Evolutionary conservation across 1,284 basidiomycete genomes (phyloP), one percentile per base, ranked within the genome.

Genomic region (Butyriboletus appendiculatus): DNA sequence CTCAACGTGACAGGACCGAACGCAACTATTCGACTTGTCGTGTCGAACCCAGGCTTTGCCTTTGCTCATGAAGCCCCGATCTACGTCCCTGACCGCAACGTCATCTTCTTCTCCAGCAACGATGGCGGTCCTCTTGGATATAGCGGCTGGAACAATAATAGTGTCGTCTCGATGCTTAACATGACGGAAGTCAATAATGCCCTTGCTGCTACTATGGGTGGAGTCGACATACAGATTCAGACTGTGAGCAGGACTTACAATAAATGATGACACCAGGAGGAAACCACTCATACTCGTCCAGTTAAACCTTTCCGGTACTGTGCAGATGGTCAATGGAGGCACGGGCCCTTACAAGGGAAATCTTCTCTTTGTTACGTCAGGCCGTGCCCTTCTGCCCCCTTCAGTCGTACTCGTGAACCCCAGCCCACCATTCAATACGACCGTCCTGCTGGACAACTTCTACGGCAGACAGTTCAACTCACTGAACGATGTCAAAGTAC

Each of bases 381-480:
- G 90, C 11, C 78, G 86, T 44, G 88, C 85, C 2, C 64, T 76
- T 24, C 69, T 81, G 12, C 84, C 90, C 3, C 81, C 87, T 9
- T 82, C 81, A 3, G 67, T 92, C 24, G 84, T 79, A 0, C 75
- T 86, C 35, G 82, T 91, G 48, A 81, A 92, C 65, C 87, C 89
- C 0, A 59, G 61, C 0, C 62, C 80, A 14, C 90, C 90, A 0
- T 76, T 81, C 68, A 85, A 87, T 52, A 70, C 78, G 6, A 86
- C 84, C 20, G 79, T 87, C 37, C 62, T 89, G n/a, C 64, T 89
- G 52, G 84, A 90, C 73, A 90, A 88, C 69, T 86, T 76, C 65
- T 87, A 81, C 62, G 90, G 90, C 4, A 76, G 87, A 7, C 89
- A 92, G 63, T 94, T 92, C 74, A 91, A 89, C 72, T 88, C 88